These are phyloP conservation scores for Eremothecium coryli DNA, from an alignment of 1,139 yeast species.

Conservation along the genomic window DNA sequence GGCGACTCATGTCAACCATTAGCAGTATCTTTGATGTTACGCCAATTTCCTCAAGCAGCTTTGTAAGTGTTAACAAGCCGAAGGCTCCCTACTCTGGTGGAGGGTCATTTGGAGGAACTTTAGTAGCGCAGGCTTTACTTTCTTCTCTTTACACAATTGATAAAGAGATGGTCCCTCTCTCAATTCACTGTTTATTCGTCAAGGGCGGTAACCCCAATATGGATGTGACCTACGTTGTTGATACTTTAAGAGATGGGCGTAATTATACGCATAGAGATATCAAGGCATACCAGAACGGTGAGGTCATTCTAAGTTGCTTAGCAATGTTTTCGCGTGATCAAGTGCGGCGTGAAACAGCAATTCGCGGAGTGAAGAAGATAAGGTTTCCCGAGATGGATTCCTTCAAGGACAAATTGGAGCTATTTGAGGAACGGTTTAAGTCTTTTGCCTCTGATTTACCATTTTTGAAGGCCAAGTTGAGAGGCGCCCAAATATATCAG, in stretches of 20 bases:
- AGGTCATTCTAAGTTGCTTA: too few species aligned
- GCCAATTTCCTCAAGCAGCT: conserved; percentile 15
- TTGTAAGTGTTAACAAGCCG: conserved; percentile 18
- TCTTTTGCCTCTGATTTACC: too few species aligned
- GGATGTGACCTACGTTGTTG: conserved; percentile 53
- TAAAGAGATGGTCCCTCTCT: conserved; percentile 38
- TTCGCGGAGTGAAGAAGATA: too few species aligned
- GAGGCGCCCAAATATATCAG: too few species aligned
- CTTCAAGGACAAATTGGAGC: too few species aligned
- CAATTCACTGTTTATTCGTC: conserved; percentile 45
- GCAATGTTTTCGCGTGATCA: too few species aligned
- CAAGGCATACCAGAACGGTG: conserved; percentile 45
- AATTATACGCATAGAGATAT: conserved; percentile 54
- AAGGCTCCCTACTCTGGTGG: conserved; percentile 46
- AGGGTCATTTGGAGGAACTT: conserved; percentile 74
- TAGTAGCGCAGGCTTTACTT: conserved; percentile 60
- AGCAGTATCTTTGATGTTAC: too few species aligned
- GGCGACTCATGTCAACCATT: too few species aligned
- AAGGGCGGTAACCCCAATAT: conserved; percentile 40
- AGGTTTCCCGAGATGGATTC: too few species aligned
- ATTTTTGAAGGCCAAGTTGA: too few species aligned
- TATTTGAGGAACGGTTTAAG: too few species aligned
- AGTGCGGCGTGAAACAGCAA: too few species aligned
- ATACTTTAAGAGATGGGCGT: conserved; percentile 48
- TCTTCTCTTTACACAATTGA: conserved; percentile 50